Evolutionary conservation across 805 yeast species (phyloP), one percentile per base, ranked within the genome.

Genomic region (Trichomonascus vanleenenianus): DNA sequence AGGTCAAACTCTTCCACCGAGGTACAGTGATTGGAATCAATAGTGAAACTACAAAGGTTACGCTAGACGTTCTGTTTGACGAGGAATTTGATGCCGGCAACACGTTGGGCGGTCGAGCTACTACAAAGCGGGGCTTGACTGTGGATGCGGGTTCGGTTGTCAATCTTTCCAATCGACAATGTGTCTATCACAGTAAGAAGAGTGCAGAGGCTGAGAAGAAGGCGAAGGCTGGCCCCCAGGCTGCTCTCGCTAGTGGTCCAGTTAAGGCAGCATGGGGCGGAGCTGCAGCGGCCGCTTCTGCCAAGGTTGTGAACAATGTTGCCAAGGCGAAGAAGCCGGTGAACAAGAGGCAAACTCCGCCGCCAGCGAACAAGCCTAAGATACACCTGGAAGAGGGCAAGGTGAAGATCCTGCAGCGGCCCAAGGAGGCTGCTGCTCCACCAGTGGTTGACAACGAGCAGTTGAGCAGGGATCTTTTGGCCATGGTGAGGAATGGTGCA

Each of bases 1-100:
- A 85, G 58, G 95, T 89, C 12, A 95, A 96, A 22, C 65, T 81
- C 46, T 87, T 83, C 59, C 74, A 85, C 20, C 83, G 83, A 57
- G 99, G 99, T 61, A 88, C 96, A 1, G 95, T 93, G 45, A 83
- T 85, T 42, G 70, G 78, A 35, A 86, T 85, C 36, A 73, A 78
- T 31, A 76, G 80, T 54, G 72, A 78, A 31, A 76, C 78, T 8
- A 57, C 67, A n/a, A 65, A 59, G 43, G 61, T 75, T 9, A 75
- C 81, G 1, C 68, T 93, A 46, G 87, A 84, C 51, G 81, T 93
- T 43, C 63, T 93, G 32, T 93, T 91, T 71, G 99, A 93, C 59
- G 66, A 74, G 46, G 85, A 89, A 35, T 71, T 91, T 46, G 71
- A 88, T 43, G 84, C 93, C 40, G 97, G 97, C 56, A 82, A 79